Conservation (phyloP, 208 protist genomes). For the Wallacemonas sp. region DNA sequence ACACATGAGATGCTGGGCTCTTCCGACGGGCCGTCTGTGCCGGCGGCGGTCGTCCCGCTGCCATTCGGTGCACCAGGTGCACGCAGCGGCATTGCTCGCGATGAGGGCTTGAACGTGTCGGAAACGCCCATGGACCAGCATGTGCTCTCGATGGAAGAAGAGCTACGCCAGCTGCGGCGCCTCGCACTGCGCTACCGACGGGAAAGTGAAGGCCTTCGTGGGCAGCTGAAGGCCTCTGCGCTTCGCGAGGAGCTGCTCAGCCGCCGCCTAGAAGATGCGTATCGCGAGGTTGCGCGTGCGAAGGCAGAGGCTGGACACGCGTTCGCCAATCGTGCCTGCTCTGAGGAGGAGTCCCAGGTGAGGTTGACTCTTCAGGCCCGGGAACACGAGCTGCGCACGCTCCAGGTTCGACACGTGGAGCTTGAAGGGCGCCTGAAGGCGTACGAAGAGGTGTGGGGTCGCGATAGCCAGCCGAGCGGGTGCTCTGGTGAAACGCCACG, state of each 20-base stretch:
- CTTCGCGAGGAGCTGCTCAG: constrained; percentile 50
- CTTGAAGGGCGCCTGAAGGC: constrained; percentile 45
- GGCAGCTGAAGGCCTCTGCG: constrained; percentile 48
- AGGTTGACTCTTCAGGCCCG: constrained; percentile 19
- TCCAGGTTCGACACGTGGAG: constrained; percentile 40
- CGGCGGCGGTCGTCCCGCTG: no score
- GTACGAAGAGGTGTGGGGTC: constrained; percentile 46
- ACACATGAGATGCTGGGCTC: no score
- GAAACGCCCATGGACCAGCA: neutral
- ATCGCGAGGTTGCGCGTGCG: neutral
- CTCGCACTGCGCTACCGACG: constrained; percentile 43
- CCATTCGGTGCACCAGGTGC: neutral
- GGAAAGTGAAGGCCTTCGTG: constrained; percentile 63
- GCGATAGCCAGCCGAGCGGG: neutral
- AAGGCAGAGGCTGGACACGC: constrained; percentile 3
- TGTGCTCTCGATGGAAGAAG: neutral
- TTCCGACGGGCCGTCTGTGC: no score
- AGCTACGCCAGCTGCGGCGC: constrained; percentile 17
- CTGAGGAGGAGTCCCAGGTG: neutral
- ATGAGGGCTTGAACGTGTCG: neutral
- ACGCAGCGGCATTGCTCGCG: neutral
- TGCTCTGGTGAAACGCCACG: neutral
- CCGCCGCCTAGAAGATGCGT: constrained; percentile 36
- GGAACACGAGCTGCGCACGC: constrained; percentile 27
- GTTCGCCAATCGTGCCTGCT: neutral